Base-by-base conservation (phyloP, 108 stramenopile genomes). In the Cyclotella sp. region DNA sequence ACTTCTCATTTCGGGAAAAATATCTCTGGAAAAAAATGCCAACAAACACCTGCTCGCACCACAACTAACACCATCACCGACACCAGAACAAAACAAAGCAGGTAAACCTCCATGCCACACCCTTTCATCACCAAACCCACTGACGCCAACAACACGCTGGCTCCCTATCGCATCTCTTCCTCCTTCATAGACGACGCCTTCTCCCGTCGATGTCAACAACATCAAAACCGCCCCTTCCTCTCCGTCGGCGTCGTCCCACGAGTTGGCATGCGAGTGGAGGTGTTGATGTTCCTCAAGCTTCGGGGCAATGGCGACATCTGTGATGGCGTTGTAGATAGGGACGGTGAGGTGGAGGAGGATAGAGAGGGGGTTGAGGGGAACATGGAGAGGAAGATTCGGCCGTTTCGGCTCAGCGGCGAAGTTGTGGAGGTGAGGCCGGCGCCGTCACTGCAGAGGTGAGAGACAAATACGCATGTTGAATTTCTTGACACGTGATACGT, bases 331-430 rank as follows among this genome's bases (percentile, higher is more conserved):
- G 19, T 7, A 54, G 55, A 26, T 28, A 12, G 4, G 3, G 22
- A 0, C 10, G 49, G 24, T 21, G 39, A 57, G 34, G 59, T 27
- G 46, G 71, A 61, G 46, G 71, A 61, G 26, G 13, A 21, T 58
- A 3, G 21, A 18, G 19, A 52, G n/a, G 2, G 22, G 22, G 30
- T 39, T 11, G 54, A 12, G 28, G 69, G 55, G 1, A 30, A 43
- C 26, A 14, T 43, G 22, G 21, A 63, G 12, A 66, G 43, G 13
- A 52, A 40, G 51, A 43, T 49, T 0, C 58, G 43, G 30, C 77
- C 77, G 11, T 78, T 78, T 59, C 61, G 77, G 11, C 22, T 78
- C 12, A 69, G 68, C 9, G 77, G 77, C 10, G 69, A 78, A 52
- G 63, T 78, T n/a, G 63, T 70, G 16, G 28, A 63, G 45, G 68